Base-by-base conservation (phyloP, 768 basidiomycete species). In the Cystofilobasidium capitatum region DNA sequence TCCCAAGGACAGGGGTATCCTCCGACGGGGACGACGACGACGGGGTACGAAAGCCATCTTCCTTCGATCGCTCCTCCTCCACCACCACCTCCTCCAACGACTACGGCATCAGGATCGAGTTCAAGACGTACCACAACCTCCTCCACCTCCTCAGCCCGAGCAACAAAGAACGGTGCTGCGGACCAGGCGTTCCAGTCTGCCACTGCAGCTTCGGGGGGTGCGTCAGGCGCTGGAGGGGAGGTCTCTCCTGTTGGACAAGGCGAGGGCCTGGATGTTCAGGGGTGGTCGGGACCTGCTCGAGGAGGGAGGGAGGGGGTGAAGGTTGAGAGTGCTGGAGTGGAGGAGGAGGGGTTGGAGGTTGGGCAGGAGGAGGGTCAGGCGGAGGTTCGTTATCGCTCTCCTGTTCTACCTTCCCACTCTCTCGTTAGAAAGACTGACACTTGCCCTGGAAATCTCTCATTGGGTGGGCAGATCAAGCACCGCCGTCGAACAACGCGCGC, bases 401-500 rank as follows among this genome's bases (percentile, higher is more conserved):
- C 36, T 10, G 9, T 35, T 39, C 2, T 12, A 42, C 40, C 2
- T 42, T 24, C 40, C 20, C 20, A 16, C 40, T 37, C 10, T 9
- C 45, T 8, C 13, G 6, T 22, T n/a, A n/a, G n/a, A n/a, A n/a
- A n/a, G n/a, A n/a, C n/a, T n/a, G n/a, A n/a, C n/a, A n/a, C n/a
- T n/a, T n/a, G n/a, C n/a, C n/a, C n/a, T n/a, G n/a, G n/a, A n/a
- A n/a, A 10, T 54, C 54, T 31, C 20, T n/a, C 24, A 16, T 39
- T 29, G 6, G n/a, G 33, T 40, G 22, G 6, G 36, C 62, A 93
- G 80, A 89, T 96, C 79, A 94, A 94, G 80, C 92, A 94, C 73
- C 81, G 92, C 69, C 88, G 91, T 73, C 81, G 94, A 62, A 98
- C 94, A 0, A 89, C 91, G 36, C 84, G 85, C 39, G 81, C 84